Evolutionary conservation across 2,329 filamentous ascomycete genomes (phyloP), one percentile per base, ranked within the genome.

Genomic region (Blastomyces emzantsi): DNA sequence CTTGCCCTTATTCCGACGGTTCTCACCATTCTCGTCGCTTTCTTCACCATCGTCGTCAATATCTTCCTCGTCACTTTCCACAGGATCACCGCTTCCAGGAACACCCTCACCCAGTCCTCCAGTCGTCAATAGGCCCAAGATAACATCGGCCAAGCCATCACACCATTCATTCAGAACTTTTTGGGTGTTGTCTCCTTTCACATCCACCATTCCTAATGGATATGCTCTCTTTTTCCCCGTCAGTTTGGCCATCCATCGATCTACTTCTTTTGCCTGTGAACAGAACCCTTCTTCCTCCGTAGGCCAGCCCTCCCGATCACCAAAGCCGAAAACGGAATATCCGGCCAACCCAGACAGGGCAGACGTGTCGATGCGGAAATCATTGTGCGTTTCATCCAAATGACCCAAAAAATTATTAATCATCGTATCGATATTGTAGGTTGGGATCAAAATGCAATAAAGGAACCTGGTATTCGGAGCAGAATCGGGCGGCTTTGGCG

Each of bases 201-300:
- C 84, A 75, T 97, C 92, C 2, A 89, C 91, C 82, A 93, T 87
- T 4, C 94, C 94, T 7, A 97, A 80, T 0, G 93, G 93, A 70
- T 89, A 97, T 0, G 91, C 92, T 72, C 92, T 83, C 77, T 93
- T 96, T 66, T 88, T 85, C 1, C 85, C 88, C 0, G 92, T 96
- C 70, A 99, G 78, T 73, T 92, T 95, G n/a, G 93, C 92, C 89
- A 99, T 90, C 93, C 94, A 97, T 73, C 87, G 92, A 73, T 99
- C 93, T 2, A 95, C 81, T 69, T 96, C 88, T 71, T 88, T 90
- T 1, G 93, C 93, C 73, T 97, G 93, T 66, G 90, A 92, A 73
- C 93, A 97, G 77, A 92, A 99, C 0, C 93, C 93, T 69, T 94
- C 90, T 64, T 88, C 85, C 76, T 96, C 92, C 0, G 88, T 90